Conservation (phyloP, 2,329 filamentous ascomycete genomes). For the Talaromyces sp. region DNA sequence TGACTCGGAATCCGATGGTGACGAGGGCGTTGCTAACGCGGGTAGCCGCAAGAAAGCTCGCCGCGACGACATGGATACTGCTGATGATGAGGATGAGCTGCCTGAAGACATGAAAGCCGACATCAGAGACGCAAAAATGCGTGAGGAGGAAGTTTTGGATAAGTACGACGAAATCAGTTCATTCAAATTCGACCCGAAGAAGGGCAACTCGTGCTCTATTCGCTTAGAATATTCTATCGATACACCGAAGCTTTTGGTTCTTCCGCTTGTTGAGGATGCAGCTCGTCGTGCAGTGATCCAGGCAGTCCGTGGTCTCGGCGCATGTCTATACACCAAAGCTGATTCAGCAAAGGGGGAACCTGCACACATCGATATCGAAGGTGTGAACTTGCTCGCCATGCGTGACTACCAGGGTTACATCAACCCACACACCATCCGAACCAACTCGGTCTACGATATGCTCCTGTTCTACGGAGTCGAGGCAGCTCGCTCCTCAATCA, state of each 20-base stretch:
- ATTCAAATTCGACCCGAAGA: slow-evolving; percentile 74
- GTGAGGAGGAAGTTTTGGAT: slow-evolving; percentile 61
- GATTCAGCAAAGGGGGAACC: slow-evolving; percentile 48
- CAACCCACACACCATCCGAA: slow-evolving; percentile 79
- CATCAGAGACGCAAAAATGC: slow-evolving; percentile 44
- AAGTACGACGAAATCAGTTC: slow-evolving; percentile 63
- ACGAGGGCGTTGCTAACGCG: slow-evolving; percentile 3
- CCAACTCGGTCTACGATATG: slow-evolving; percentile 88
- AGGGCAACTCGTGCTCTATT: slow-evolving; percentile 72
- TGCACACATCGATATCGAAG: slow-evolving; percentile 65
- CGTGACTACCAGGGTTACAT: slow-evolving; percentile 81
- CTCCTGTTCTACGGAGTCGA: slow-evolving; percentile 87
- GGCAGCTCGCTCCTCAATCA: slow-evolving; percentile 81
- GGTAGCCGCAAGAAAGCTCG: slow-evolving; percentile 25
- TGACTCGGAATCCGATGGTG: slow-evolving; percentile 45
- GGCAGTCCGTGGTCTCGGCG: slow-evolving; percentile 71
- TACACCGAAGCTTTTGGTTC: slow-evolving; percentile 87
- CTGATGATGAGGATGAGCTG: slow-evolving; percentile 47
- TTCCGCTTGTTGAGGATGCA: slow-evolving; percentile 80
- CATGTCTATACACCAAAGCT: slow-evolving; percentile 65
- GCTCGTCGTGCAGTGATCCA: slow-evolving; percentile 78
- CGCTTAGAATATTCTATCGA: slow-evolving; percentile 75
- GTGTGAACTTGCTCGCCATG: slow-evolving; percentile 87
- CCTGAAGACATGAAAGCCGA: slow-evolving; percentile 38
- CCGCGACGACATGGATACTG: slow-evolving; percentile 12